Evolutionary conservation across 2,329 filamentous ascomycete species (phyloP).

Genomic region (Zalaria sp.): DNA sequence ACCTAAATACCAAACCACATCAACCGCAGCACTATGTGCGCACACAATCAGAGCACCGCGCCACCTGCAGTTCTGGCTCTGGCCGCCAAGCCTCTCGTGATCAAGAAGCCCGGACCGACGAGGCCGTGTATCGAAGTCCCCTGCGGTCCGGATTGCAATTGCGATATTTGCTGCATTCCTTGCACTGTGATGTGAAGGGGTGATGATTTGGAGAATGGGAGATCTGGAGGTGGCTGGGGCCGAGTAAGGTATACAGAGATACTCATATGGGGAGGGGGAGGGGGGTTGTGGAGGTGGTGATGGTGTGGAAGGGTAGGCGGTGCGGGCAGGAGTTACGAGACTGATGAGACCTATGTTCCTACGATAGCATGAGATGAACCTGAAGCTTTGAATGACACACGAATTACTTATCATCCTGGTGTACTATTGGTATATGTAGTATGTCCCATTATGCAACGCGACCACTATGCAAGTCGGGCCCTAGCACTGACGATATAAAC

Average conservation of each 20-base stretch:
- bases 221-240: not conserved
- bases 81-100: not conserved
- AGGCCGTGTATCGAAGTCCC: not conserved
- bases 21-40: too few species aligned
- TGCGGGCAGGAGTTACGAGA: too few species aligned
- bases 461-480: too few species aligned
- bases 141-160: not conserved
- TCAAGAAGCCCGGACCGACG: not conserved
- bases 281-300: not conserved
- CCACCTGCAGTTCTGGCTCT: too few species aligned
- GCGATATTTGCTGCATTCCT: slow-evolving; percentile 5
- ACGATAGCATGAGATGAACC: not conserved
- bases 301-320: not conserved
- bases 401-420: not conserved
- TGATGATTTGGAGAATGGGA: not conserved
- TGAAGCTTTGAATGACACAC: not conserved
- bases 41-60: too few species aligned
- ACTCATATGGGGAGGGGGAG: not conserved
- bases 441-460: too few species aligned
- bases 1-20: too few species aligned
- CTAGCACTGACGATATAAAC: not conserved
- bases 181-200: slow-evolving; percentile 6
- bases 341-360: not conserved
- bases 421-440: too few species aligned
- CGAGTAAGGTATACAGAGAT: not conserved